Evolutionary conservation across 768 basidiomycete genomes (phyloP).

Genomic region (Amanita exitialis): DNA sequence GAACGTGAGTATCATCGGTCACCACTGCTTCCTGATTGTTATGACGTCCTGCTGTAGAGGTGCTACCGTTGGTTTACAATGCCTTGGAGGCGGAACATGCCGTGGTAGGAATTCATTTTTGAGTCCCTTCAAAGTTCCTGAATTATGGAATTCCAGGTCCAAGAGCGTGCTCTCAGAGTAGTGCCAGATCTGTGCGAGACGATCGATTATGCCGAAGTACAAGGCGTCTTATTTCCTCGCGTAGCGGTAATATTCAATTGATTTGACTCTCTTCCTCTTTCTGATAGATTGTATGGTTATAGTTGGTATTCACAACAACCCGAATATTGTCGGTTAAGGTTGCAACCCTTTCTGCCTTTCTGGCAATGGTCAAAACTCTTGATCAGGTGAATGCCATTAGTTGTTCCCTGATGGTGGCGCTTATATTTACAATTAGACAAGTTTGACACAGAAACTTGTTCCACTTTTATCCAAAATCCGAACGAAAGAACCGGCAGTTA

Average conservation of each 20-base stretch:
- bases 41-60: slow-evolving; percentile 43
- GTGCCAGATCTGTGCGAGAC: slow-evolving; percentile 88
- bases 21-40: background rate
- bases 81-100: slow-evolving; percentile 95
- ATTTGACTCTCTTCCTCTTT: background rate
- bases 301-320: slow-evolving; percentile 93
- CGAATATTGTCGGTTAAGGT: slow-evolving; percentile 88
- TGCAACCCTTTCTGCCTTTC: slow-evolving; percentile 72
- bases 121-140: background rate
- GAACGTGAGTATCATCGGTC: slow-evolving; percentile 55
- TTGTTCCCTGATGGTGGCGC: background rate
- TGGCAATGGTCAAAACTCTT: slow-evolving; percentile 81
- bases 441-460: slow-evolving; percentile 90
- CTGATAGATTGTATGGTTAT: slow-evolving; percentile 1
- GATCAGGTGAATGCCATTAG: slow-evolving; percentile 51
- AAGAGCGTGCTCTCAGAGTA: slow-evolving; percentile 78
- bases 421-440: slow-evolving; percentile 35
- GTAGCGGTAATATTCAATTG: slow-evolving; percentile 62
- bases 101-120: slow-evolving; percentile 32
- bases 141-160: slow-evolving; percentile 44
- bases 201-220: slow-evolving; percentile 93
- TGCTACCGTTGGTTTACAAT: slow-evolving; percentile 93
- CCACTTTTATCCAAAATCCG: slow-evolving; percentile 91
- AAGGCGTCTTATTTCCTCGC: slow-evolving; percentile 80
- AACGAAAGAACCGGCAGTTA: slow-evolving; percentile 93